phyloP scores from a whole-genome alignment of 768 basidiomycete genomes.

The Suillus sp. region DNA sequence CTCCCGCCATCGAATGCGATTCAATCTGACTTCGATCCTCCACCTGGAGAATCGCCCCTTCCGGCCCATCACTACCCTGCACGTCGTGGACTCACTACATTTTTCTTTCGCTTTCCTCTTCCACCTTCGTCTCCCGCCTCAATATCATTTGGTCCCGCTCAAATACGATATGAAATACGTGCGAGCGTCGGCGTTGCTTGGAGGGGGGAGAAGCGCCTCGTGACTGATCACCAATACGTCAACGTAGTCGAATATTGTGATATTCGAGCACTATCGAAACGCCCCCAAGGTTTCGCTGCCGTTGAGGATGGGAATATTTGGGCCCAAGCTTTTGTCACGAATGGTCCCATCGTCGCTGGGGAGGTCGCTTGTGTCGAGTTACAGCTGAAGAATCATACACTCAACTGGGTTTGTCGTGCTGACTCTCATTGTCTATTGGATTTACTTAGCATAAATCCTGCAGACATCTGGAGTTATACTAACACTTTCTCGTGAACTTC shows the following conservation, averaged over 20 bases:
- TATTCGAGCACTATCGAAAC: slow-evolving; percentile 36
- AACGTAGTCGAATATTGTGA: slow-evolving; percentile 63
- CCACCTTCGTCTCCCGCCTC: slow-evolving; percentile 70
- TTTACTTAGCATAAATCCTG: neutral
- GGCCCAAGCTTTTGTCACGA: slow-evolving; percentile 68
- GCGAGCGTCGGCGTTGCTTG: slow-evolving; percentile 73
- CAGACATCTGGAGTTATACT: slow-evolving; percentile 72
- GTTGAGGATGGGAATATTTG: slow-evolving; percentile 82
- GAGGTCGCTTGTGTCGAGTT: slow-evolving; percentile 73
- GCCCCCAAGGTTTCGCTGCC: slow-evolving; percentile 61
- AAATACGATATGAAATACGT: slow-evolving; percentile 70
- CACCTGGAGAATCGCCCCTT: slow-evolving; percentile 58
- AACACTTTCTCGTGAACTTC: slow-evolving; percentile 60
- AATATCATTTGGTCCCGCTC: slow-evolving; percentile 69
- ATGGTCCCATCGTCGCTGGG: slow-evolving; percentile 65
- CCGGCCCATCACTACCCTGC: slow-evolving; percentile 71
- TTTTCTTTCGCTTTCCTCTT: slow-evolving; percentile 77
- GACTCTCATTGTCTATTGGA: slow-evolving; percentile 6
- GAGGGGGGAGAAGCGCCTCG: slow-evolving; percentile 72
- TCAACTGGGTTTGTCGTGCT: slow-evolving; percentile 60
- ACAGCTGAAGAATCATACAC: slow-evolving; percentile 80
- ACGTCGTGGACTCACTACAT: slow-evolving; percentile 74
- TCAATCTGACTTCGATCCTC: slow-evolving; percentile 50
- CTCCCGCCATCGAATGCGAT: slow-evolving; percentile 87
- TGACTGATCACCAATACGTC: slow-evolving; percentile 60